Conservation (phyloP, 2,329 filamentous ascomycete species). For the Cercospora canescens region DNA sequence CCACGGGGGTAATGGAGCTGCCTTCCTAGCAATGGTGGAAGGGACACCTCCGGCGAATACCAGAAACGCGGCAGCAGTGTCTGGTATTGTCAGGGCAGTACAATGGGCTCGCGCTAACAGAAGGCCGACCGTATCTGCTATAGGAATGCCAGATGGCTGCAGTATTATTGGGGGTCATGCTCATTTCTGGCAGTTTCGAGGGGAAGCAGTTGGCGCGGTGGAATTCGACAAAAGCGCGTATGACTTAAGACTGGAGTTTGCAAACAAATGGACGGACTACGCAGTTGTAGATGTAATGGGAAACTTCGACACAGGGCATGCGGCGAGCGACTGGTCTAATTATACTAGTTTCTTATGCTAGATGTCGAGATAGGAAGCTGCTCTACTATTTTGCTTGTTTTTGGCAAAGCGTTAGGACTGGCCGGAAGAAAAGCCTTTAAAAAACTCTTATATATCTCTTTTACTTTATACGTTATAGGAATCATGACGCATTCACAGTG, state of each 20-base stretch:
- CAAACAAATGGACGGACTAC: not conserved
- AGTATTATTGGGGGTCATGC: not conserved
- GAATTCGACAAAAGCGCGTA: not conserved
- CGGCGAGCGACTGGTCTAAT: too few species aligned
- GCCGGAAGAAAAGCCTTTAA: too few species aligned
- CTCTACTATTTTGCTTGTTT: too few species aligned
- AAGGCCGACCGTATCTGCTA: not conserved
- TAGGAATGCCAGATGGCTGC: not conserved
- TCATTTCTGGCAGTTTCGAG: not conserved
- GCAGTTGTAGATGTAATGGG: not conserved
- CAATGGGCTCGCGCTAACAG: not conserved
- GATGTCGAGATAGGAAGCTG: too few species aligned
- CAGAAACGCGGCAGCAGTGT: not conserved
- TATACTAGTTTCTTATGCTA: too few species aligned
- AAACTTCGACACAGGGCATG: not conserved
- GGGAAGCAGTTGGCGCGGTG: too few species aligned
- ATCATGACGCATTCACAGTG: too few species aligned
- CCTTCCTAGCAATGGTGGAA: not conserved
- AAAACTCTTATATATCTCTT: too few species aligned
- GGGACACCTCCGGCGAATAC: not conserved
- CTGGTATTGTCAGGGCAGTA: not conserved
- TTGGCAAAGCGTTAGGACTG: too few species aligned
- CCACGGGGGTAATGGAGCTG: not conserved
- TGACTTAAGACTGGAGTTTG: not conserved
- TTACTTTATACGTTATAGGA: too few species aligned